These are phyloP conservation scores for Scheffersomyces insectosa DNA, from an alignment of 1,139 yeast genomes.

Conservation along the genomic window DNA sequence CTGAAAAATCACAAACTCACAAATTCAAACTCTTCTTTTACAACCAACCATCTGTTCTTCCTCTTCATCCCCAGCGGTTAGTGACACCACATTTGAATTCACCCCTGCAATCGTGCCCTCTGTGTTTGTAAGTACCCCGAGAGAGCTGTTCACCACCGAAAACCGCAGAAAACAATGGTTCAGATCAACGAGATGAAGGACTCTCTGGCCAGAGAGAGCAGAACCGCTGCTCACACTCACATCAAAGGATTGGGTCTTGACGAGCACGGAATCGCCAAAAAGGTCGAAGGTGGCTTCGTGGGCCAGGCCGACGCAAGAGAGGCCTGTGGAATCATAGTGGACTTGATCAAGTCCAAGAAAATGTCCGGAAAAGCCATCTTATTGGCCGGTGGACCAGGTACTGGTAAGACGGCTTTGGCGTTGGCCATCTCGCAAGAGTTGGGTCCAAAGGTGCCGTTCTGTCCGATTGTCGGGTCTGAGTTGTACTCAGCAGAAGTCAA, in stretches of 20 bases:
- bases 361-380: constrained; percentile 96
- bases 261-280: constrained; percentile 83
- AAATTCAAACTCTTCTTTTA: too few species aligned
- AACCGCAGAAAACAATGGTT: constrained; percentile 51
- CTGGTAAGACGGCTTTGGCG: constrained; percentile 97
- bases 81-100: too few species aligned
- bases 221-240: constrained; percentile 97
- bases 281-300: constrained; percentile 90
- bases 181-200: constrained; percentile 83
- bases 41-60: too few species aligned
- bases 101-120: too few species aligned
- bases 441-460: constrained; percentile 98
- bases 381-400: constrained; percentile 97
- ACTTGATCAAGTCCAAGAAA: constrained; percentile 86
- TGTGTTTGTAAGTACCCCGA: too few species aligned
- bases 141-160: too few species aligned
- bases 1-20: background rate
- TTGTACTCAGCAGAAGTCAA: constrained; percentile 96
- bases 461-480: constrained; percentile 96
- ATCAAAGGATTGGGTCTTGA: constrained; percentile 94
- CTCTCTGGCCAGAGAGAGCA: constrained; percentile 53
- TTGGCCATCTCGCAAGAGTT: constrained; percentile 94
- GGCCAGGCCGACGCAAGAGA: constrained; percentile 96
- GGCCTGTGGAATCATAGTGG: constrained; percentile 96
- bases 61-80: too few species aligned